phyloP scores from a whole-genome alignment of 345 rosid species.

The Excoecaria cochinchinensis region DNA sequence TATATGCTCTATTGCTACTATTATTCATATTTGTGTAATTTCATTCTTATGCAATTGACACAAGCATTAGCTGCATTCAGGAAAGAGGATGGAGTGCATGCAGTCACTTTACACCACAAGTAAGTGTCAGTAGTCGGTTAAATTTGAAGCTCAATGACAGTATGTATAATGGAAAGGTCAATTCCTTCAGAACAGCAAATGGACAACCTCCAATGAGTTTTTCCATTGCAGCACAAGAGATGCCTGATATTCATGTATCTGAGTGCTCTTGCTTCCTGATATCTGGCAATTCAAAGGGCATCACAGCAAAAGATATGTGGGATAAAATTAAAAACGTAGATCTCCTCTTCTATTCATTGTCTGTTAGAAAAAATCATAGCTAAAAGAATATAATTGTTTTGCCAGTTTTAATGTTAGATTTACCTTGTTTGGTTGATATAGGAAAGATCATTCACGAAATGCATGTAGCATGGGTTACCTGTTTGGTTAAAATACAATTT shows the following conservation, averaged over 20 bases:
- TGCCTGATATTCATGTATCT: constrained; percentile 61
- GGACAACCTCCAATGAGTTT: constrained; percentile 59
- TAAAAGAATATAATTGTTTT: neutral
- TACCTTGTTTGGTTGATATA: neutral
- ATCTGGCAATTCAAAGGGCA: constrained; percentile 62
- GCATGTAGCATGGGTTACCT: no score
- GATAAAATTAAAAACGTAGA: constrained; percentile 65
- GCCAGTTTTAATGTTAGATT: neutral
- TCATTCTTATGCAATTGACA: neutral
- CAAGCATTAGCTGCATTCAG: constrained; percentile 35
- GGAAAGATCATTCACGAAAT: no score
- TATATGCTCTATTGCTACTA: no score
- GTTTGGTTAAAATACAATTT: no score
- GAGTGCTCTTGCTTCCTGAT: constrained; percentile 68
- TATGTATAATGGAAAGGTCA: neutral
- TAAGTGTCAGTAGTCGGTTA: constrained; percentile 30
- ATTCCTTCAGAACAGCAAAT: constrained; percentile 53
- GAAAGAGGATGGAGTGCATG: constrained; percentile 67
- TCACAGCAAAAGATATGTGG: constrained; percentile 91
- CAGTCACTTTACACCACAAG: constrained; percentile 79
- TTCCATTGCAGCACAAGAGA: constrained; percentile 72
- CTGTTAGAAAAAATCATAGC: neutral
- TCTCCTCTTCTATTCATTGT: neutral
- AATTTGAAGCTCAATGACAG: neutral
- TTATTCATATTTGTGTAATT: no score